phyloP scores from a whole-genome alignment of 2,329 filamentous ascomycete genomes.

The Botrytis paeoniae region DNA sequence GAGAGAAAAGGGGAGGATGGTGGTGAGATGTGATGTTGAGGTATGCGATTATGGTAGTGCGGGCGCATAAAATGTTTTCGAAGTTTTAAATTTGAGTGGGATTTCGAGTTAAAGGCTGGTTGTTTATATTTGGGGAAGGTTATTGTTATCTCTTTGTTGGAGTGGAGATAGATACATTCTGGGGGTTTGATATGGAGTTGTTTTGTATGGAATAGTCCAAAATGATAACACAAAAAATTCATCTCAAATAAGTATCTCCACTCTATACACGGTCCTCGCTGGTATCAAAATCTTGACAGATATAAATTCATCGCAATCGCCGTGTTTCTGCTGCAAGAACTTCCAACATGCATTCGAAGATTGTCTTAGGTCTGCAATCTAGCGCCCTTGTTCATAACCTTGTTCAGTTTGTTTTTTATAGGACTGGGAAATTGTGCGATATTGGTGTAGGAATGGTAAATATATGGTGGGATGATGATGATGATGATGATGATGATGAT shows the following conservation, averaged over 20 bases:
- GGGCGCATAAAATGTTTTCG: accelerated
- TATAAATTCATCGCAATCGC: too few relatives aligned
- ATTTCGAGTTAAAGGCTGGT: background rate
- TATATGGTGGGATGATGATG: too few relatives aligned
- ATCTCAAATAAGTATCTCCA: background rate
- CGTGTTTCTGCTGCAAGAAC: too few relatives aligned
- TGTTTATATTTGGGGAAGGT: background rate
- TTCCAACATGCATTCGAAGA: too few relatives aligned
- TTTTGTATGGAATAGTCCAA: background rate
- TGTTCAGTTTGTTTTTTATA: background rate
- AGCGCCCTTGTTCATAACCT: background rate
- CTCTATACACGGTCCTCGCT: too few relatives aligned
- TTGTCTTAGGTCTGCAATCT: background rate
- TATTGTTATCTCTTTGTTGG: background rate
- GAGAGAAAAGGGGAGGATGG: background rate
- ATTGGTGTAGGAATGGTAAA: background rate
- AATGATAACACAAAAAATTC: too few relatives aligned
- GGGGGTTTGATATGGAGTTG: too few relatives aligned
- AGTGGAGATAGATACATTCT: background rate
- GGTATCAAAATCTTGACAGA: too few relatives aligned
- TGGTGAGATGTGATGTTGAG: background rate
- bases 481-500: background rate
- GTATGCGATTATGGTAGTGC: background rate
- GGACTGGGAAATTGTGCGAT: background rate
- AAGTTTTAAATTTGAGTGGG: too few relatives aligned